phyloP scores from a whole-genome alignment of 805 yeast genomes.

The Blastobotrys peoriensis region DNA sequence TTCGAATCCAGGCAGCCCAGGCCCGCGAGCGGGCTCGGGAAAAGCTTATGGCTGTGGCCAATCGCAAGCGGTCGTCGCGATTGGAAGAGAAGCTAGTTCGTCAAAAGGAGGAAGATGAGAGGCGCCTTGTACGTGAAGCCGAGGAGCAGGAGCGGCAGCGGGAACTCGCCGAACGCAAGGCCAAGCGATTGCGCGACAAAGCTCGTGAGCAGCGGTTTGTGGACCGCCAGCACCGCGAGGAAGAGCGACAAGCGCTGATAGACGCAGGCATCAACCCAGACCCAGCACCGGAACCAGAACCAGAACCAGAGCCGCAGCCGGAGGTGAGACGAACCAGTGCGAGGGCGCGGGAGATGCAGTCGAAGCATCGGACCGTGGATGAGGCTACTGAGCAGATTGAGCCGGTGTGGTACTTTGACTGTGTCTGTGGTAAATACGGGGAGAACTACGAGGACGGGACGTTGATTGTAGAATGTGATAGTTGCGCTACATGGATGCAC shows the following conservation, averaged over 20 bases:
- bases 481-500: conserved; percentile 39
- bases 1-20: conserved; percentile 21
- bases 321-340: conserved; percentile 5
- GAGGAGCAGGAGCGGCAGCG: conserved; percentile 13
- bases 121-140: conserved; percentile 8
- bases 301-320: conserved; percentile 8
- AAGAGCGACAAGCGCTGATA: conserved; percentile 11
- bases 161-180: conserved; percentile 4
- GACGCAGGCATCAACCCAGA: conserved; percentile 1
- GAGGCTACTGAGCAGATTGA: no score
- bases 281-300: conserved; percentile 1
- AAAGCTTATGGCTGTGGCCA: conserved; percentile 24
- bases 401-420: conserved; percentile 35
- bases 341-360: conserved; percentile 9
- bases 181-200: conserved; percentile 7
- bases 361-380: conserved; percentile 6
- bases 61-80: conserved; percentile 30
- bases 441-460: conserved; percentile 36
- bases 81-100: conserved; percentile 23
- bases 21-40: conserved; percentile 23
- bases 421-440: conserved; percentile 35
- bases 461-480: conserved; percentile 33
- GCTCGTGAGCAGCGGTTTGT: conserved; percentile 11
- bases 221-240: conserved; percentile 13
- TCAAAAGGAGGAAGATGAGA: conserved; percentile 21